Conservation (phyloP, 768 basidiomycete species). For the Pleurotus giganteus region DNA sequence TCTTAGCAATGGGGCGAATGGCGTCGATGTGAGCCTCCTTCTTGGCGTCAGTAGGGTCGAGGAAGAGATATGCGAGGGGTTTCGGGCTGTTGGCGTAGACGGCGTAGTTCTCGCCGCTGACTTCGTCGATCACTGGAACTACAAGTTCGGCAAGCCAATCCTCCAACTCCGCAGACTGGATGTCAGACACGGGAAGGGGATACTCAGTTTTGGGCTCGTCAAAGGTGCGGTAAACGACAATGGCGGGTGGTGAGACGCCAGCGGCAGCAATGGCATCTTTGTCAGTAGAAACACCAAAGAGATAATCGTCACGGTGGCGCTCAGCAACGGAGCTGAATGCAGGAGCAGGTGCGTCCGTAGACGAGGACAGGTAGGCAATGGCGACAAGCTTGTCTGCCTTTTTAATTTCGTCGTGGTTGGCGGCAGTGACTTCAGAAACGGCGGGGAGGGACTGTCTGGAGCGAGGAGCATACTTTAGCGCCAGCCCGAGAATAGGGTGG, state of each 20-base stretch:
- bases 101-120: constrained; percentile 91
- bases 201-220: constrained; percentile 78
- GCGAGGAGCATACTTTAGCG: constrained; percentile 12
- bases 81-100: constrained; percentile 77
- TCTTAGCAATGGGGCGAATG: constrained; percentile 74
- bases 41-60: constrained; percentile 72
- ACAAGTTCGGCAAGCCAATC: constrained; percentile 82
- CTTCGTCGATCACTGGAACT: constrained; percentile 87
- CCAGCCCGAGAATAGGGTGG: not conserved
- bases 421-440: constrained; percentile 75
- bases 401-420: constrained; percentile 82
- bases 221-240: constrained; percentile 90
- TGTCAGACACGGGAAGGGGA: constrained; percentile 58
- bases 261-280: constrained; percentile 63
- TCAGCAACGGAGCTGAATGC: constrained; percentile 83
- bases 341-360: constrained; percentile 64
- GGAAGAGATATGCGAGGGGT: constrained; percentile 93
- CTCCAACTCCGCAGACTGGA: constrained; percentile 60
- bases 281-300: constrained; percentile 87
- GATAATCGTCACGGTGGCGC: constrained; percentile 86
- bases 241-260: constrained; percentile 74
- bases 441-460: constrained; percentile 88
- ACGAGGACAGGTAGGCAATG: constrained; percentile 78
- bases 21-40: constrained; percentile 64
- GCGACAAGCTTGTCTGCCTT: constrained; percentile 87